Base-by-base conservation (phyloP, 306 rosid genomes). In the Lagenaria siceraria region DNA sequence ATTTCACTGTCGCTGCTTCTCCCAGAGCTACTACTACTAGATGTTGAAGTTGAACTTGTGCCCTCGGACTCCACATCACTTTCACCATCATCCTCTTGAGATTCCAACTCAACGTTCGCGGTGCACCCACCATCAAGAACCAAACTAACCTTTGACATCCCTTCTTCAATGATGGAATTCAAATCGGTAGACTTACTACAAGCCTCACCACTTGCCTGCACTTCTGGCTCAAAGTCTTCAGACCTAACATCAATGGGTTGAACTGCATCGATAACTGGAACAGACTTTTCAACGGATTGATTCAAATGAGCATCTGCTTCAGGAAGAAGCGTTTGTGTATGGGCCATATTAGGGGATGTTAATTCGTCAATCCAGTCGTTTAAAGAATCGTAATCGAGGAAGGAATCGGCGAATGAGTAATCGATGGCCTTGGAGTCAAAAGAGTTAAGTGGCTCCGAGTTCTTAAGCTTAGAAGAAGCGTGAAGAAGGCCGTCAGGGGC, bases 361-460 rank as follows among this genome's bases (percentile, higher is more conserved):
- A 58, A 75, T 52, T 78, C 77, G 78, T 84, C 83, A 54, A 83
- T 82, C 89, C 87, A 79, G 42, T 61, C 61, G 17, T 78, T 82
- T 8, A 85, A 78, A 5, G 87, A 85, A n/a, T 92, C 92, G 24
- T 86, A 90, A 81, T 90, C 89, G 19, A 87, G 81, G 61, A 92
- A 87, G 0, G 96, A 88, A 83, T 90, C 97, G 1, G 80, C 89
- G 56, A 88, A 80, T 33, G 92, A 80, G 48, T 82, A 36, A 33
- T 84, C 84, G 36, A 25, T 7, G 77, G 80, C 24, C 78, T 78
- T 80, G 27, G 79, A 25, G 22, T 87, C 81, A 14, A 56, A 49
- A 43, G 63, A 38, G 29, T 84, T 88, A 33, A 70, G 64, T 4
- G 86, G 77, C 29, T 81, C 83, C 73, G 65, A 72, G 68, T 74